phyloP scores from a whole-genome alignment of 345 rosid species.

The Eucalyptus tenuipes region DNA sequence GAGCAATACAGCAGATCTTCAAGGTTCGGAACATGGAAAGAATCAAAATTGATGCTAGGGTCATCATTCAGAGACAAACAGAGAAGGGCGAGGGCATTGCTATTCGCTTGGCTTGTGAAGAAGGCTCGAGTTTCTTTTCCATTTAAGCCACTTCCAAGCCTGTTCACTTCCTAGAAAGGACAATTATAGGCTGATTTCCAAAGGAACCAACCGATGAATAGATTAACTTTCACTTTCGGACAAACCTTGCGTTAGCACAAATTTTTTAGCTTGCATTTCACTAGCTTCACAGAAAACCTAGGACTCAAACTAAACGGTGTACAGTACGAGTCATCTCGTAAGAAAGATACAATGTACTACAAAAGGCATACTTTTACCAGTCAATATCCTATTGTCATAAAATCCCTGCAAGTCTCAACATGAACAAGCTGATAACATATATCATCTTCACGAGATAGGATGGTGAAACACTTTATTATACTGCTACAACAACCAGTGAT shows the following conservation, averaged over 20 bases:
- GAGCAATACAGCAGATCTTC: neutral
- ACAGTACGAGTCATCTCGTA: neutral
- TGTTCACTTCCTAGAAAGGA: constrained; percentile 21
- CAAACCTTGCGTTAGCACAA: neutral
- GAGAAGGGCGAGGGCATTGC: neutral
- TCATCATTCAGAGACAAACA: neutral
- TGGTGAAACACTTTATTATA: neutral
- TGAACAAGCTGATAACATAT: neutral
- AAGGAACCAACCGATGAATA: neutral
- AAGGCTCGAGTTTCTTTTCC: neutral
- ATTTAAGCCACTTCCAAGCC: neutral
- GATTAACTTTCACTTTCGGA: neutral
- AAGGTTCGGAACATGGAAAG: neutral
- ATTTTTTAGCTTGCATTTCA: neutral
- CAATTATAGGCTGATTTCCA: neutral
- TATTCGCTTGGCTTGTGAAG: neutral
- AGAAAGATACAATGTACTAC: neutral
- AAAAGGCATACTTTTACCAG: neutral
- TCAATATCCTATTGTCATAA: neutral
- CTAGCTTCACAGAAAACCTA: neutral
- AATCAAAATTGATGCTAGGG: neutral
- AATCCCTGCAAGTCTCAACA: neutral
- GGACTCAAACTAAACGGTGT: neutral
- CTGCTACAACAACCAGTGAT: neutral
- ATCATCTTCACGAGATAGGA: neutral